Base-by-base conservation (phyloP, 2,329 filamentous ascomycete genomes). In the Colletotrichum tofieldiae region DNA sequence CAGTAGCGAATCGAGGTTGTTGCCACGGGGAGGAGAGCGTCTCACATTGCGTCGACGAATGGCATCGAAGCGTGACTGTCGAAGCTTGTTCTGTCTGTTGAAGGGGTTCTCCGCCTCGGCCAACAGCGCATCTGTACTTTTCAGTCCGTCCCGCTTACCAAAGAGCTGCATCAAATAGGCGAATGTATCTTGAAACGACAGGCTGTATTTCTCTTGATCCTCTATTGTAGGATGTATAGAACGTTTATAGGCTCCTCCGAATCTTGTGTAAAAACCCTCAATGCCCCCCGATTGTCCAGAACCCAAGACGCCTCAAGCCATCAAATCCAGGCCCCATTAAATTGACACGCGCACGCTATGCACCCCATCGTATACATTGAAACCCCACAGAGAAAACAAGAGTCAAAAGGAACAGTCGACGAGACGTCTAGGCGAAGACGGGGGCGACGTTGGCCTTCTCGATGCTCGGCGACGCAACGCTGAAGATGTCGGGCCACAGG, bases 401-500 rank as follows among this genome's bases (percentile, higher is more conserved):
- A 14, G 11, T 12, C 4, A 49, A 49, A 14, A n/a, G 9, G 23
- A 49, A 52, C 11, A 18, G 29, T 5, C n/a, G n/a, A 37, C 9
- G 26, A 12, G 47, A 45, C 12, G 18, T 3, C 37, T 51, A 73
- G 3, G 71, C 71, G 12, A 73, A 47, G 14, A 67, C 62, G 7
- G 71, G 67, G 1, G 67, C 55, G 11, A 71, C 61, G 47, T 66
- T 51, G 29, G 75, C 76, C 58, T 75, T 75, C 45, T 77, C 75
- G n/a, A 75, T 70, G 12, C 61, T 65, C 26, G 77, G 75, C 45
- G 81, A 80, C 75, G 83, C 83, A 63, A 84, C 79, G 6, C 86
- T 84, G 75, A 90, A 90, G 11, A 85, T 83, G 77, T 91, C 87
- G 0, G 90, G 90, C 90, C 89, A 92, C 54, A 91, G 80, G 75